Conservation (phyloP, 352 stramenopile species). For the Phytopythium boreale region DNA sequence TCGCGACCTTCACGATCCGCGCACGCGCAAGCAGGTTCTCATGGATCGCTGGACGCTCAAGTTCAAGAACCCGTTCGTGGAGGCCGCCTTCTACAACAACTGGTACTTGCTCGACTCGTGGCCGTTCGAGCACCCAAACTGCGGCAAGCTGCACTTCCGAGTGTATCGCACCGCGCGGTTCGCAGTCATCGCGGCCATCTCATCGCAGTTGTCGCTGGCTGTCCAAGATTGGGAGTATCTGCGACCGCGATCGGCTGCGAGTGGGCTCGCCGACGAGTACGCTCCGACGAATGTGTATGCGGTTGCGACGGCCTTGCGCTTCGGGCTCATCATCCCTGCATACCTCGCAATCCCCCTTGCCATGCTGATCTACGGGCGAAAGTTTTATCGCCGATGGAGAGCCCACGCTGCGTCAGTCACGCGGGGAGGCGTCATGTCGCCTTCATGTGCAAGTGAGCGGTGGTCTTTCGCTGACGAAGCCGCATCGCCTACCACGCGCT, state of each 20-base stretch:
- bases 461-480: conserved; percentile 2
- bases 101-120: conserved; percentile 45
- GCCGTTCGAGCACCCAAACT: conserved; percentile 44
- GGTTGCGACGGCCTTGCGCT: conserved; percentile 20
- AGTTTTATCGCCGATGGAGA: conserved; percentile 29
- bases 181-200: conserved; percentile 31
- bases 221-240: conserved; percentile 45
- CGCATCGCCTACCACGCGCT: neutral
- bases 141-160: conserved; percentile 27
- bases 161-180: conserved; percentile 37
- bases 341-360: conserved; percentile 19
- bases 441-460: neutral
- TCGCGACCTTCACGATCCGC: conserved; percentile 26
- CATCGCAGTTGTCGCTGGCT: conserved; percentile 32
- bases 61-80: conserved; percentile 33
- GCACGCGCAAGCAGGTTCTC: conserved; percentile 30
- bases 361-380: conserved; percentile 24
- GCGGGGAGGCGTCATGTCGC: conserved; percentile 18
- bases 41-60: conserved; percentile 29
- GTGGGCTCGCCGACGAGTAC: neutral
- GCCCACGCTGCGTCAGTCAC: conserved; percentile 14
- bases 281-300: conserved; percentile 13
- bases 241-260: conserved; percentile 1
- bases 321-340: conserved; percentile 33
- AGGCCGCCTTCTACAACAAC: conserved; percentile 38